Percentiles rank a stretch among this genome's conserved stretches.
phyloP scores from a whole-genome alignment of 257 asterid genomes.

The Eustoma russellianum region DNA sequence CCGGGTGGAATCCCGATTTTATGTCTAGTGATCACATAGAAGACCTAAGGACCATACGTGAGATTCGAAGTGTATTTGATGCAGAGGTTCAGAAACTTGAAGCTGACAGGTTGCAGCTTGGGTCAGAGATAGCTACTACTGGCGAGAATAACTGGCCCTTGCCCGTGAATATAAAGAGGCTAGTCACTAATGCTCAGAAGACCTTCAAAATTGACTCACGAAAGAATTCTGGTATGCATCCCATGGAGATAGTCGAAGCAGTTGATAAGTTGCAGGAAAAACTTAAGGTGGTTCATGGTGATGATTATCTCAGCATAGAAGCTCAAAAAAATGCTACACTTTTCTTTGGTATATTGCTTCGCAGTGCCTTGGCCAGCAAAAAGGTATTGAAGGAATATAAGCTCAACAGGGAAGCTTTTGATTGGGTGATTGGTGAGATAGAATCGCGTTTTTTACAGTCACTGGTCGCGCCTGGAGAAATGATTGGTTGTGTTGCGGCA shows the following conservation, averaged over 20 bases:
- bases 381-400: constrained; percentile 90
- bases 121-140: constrained; percentile 83
- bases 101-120: constrained; percentile 84
- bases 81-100: constrained; percentile 95
- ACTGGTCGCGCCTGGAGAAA: constrained; percentile 97
- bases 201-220: constrained; percentile 91
- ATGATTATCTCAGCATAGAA: constrained; percentile 92
- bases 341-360: constrained; percentile 89
- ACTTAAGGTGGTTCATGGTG: constrained; percentile 98
- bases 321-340: constrained; percentile 99
- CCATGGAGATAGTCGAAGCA: constrained; percentile 98
- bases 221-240: constrained; percentile 95
- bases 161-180: constrained; percentile 92
- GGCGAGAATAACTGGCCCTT: constrained; percentile 94
- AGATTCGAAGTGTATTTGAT: constrained; percentile 93
- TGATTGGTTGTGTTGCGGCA: constrained; percentile 99
- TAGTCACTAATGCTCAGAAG: constrained; percentile 82
- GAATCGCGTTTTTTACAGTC: constrained; percentile 98
- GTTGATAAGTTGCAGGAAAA: constrained; percentile 95
- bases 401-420: constrained; percentile 91
- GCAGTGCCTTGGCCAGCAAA: constrained; percentile 94
- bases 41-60: constrained; percentile 80
- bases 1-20: constrained; percentile 82
- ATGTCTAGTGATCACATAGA: constrained; percentile 86
- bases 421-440: constrained; percentile 97